Conservation (phyloP, 352 stramenopile species). For the Phytophthora aleatoria region DNA sequence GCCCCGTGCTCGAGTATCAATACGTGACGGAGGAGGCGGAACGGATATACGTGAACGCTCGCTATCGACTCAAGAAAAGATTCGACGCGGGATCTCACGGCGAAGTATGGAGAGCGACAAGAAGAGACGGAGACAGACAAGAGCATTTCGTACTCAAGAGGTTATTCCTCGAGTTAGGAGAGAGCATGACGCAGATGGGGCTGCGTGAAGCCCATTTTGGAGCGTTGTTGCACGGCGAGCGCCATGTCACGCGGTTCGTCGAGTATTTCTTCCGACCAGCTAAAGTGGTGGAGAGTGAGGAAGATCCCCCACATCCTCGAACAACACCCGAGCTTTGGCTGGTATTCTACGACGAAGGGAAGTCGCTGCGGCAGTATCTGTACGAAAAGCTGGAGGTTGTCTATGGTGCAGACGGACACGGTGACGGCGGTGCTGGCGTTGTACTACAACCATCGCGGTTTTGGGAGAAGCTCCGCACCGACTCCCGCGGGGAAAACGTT, state of each 20-base stretch:
- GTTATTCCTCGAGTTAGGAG: constrained; percentile 72
- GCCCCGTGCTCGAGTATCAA: constrained; percentile 77
- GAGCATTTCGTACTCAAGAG: constrained; percentile 88
- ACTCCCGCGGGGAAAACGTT: constrained; percentile 59
- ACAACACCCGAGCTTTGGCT: constrained; percentile 81
- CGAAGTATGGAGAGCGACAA: constrained; percentile 77
- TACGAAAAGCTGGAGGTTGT: constrained; percentile 69
- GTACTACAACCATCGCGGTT: constrained; percentile 79
- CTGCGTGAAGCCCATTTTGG: constrained; percentile 89
- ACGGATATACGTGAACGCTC: constrained; percentile 73
- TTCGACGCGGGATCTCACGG: constrained; percentile 87
- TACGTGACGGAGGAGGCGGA: constrained; percentile 59
- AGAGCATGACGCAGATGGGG: constrained; percentile 74
- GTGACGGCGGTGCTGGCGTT: constrained; percentile 34
- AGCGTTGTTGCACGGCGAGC: constrained; percentile 43
- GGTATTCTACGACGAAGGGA: constrained; percentile 91
- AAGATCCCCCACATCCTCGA: constrained; percentile 8
- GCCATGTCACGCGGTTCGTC: constrained; percentile 84
- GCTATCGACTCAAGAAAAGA: constrained; percentile 76
- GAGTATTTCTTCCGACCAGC: constrained; percentile 84
- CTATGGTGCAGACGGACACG: constrained; percentile 24
- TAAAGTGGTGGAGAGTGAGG: constrained; percentile 19
- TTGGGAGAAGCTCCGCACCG: constrained; percentile 71
- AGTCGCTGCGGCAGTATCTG: constrained; percentile 86
- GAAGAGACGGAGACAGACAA: constrained; percentile 25